These are phyloP conservation scores for Thraustotheca clavata DNA, from an alignment of 352 stramenopile species.

Conservation along the genomic window DNA sequence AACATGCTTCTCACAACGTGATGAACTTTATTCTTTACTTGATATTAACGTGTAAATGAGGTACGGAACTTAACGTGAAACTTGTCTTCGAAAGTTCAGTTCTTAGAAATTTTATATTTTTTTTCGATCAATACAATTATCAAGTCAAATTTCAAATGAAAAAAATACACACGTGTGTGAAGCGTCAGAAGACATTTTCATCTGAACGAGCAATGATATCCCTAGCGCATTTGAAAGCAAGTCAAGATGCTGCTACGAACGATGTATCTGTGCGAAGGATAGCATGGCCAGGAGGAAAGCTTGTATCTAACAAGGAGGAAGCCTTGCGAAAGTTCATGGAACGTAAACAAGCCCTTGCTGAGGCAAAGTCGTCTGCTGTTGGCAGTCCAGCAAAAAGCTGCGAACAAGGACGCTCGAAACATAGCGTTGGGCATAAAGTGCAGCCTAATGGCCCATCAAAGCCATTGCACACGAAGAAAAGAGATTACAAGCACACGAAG, in stretches of 20 bases:
- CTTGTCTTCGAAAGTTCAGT: neutral
- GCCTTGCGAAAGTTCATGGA: slow-evolving; percentile 79
- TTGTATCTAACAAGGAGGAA: slow-evolving; percentile 79
- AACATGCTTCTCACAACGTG: too few relatives aligned
- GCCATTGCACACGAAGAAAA: slow-evolving; percentile 4
- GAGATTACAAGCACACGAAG: slow-evolving; percentile 8
- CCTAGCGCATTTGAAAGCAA: slow-evolving; percentile 19
- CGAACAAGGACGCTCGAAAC: neutral
- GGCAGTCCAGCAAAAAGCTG: neutral
- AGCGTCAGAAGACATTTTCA: slow-evolving; percentile 1
- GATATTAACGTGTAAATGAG: too few relatives aligned
- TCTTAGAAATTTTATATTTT: neutral
- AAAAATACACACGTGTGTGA: too few relatives aligned
- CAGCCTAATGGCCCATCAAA: neutral
- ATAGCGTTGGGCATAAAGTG: neutral
- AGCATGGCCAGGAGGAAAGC: slow-evolving; percentile 69
- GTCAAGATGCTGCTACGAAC: neutral
- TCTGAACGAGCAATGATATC: slow-evolving; percentile 10
- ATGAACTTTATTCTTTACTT: too few relatives aligned
- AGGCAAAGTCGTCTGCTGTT: neutral
- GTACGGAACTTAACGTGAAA: too few relatives aligned
- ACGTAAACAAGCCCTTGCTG: slow-evolving; percentile 35
- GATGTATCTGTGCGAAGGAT: slow-evolving; percentile 24
- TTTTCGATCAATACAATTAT: neutral
- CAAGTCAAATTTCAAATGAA: neutral